Percentiles rank a stretch among this genome's conserved stretches.
phyloP scores from a whole-genome alignment of 2,329 filamentous ascomycete species.

The Fusarium coffeatum region DNA sequence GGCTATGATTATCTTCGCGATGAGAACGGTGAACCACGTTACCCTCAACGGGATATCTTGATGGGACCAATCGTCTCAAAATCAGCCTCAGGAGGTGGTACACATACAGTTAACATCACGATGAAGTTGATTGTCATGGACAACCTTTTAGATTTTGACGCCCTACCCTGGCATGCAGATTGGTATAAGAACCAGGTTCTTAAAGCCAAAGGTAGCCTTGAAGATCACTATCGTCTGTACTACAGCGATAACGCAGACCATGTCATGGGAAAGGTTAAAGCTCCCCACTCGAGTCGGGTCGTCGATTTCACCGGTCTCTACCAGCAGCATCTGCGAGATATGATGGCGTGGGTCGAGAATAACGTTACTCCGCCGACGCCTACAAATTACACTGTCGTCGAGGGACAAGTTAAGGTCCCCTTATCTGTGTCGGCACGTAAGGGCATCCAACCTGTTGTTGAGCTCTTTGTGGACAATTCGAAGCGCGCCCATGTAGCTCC shows the following conservation, averaged over 20 bases:
- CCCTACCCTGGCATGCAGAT: slow-evolving; percentile 42
- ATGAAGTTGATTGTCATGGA: slow-evolving; percentile 41
- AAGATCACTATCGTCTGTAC: slow-evolving; percentile 36
- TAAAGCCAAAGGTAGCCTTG: slow-evolving; percentile 13
- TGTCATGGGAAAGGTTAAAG: slow-evolving; percentile 2
- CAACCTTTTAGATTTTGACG: slow-evolving; percentile 38
- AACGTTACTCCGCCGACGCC: slow-evolving; percentile 7
- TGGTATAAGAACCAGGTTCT: slow-evolving; percentile 38
- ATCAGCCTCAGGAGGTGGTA: not conserved
- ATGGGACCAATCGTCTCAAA: not conserved
- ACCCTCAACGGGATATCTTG: not conserved
- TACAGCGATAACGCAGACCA: slow-evolving; percentile 40
- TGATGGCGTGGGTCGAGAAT: slow-evolving; percentile 37
- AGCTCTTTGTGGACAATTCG: not conserved
- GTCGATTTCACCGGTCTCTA: slow-evolving; percentile 29
- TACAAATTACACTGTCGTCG: slow-evolving; percentile 15
- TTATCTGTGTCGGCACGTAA: slow-evolving; percentile 7
- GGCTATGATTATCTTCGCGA: not conserved
- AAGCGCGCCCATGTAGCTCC: not conserved
- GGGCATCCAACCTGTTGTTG: slow-evolving; percentile 38
- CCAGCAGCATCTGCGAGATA: slow-evolving; percentile 37
- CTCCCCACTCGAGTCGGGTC: not conserved
- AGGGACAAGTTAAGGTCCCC: slow-evolving; percentile 29
- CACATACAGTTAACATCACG: slow-evolving; percentile 24
- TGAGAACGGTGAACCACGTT: not conserved